phyloP scores from a whole-genome alignment of 768 basidiomycete species.

The Suillus discolor region DNA sequence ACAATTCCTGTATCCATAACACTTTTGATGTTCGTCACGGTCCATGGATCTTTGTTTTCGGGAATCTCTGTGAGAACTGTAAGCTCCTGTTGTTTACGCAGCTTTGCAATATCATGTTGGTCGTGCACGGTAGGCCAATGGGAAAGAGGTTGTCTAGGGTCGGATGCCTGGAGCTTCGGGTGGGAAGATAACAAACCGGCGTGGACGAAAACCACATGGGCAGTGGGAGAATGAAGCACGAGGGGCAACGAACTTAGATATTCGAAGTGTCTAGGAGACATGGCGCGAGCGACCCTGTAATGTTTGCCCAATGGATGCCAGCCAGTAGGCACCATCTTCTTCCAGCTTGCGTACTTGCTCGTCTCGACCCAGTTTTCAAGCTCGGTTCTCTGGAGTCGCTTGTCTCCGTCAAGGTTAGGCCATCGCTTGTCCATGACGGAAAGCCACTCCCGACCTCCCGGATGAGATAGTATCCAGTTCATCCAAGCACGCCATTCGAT shows the following conservation, averaged over 20 bases:
- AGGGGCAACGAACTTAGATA: conserved; percentile 78
- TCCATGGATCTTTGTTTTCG: conserved; percentile 81
- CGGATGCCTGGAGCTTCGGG: conserved; percentile 52
- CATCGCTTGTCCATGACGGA: conserved; percentile 46
- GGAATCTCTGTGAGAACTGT: conserved; percentile 67
- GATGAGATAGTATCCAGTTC: conserved; percentile 63
- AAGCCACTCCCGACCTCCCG: conserved; percentile 56
- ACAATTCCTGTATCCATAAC: conserved; percentile 43
- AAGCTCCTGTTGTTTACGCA: conserved; percentile 67
- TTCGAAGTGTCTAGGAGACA: conserved; percentile 60
- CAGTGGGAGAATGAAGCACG: conserved; percentile 69
- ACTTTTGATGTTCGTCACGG: conserved; percentile 47
- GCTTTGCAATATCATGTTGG: conserved; percentile 19
- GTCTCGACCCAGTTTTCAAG: conserved; percentile 41
- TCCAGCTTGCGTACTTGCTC: conserved; percentile 41
- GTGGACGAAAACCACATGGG: conserved; percentile 80
- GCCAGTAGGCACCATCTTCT: conserved; percentile 56
- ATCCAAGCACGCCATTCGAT: conserved; percentile 91
- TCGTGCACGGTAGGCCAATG: conserved; percentile 47
- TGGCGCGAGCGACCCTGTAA: conserved; percentile 69
- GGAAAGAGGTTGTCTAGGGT: conserved; percentile 71
- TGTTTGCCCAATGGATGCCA: conserved; percentile 81
- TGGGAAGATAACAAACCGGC: conserved; percentile 80
- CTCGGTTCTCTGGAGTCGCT: conserved; percentile 1
- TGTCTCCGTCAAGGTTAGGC: conserved; percentile 37